A percentile compares a stretch with the other conserved stretches of the same genome.
phyloP scores from a whole-genome alignment of 2,329 filamentous ascomycete species.

The Chaetothyriales sp. region DNA sequence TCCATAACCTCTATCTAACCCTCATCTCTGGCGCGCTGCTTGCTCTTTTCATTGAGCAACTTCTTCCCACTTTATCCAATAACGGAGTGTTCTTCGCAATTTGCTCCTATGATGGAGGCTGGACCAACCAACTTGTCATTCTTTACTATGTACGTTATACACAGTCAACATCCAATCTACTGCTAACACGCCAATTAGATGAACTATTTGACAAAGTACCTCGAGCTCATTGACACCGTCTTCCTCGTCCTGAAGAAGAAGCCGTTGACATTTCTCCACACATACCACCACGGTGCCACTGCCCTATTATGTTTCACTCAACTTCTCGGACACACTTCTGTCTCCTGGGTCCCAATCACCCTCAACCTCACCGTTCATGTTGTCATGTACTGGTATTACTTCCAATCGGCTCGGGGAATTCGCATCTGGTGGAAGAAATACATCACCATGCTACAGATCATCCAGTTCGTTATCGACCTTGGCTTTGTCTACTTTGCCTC shows the following conservation, averaged over 20 bases:
- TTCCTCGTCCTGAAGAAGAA: slow-evolving; percentile 99
- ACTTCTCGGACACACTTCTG: slow-evolving; percentile 78
- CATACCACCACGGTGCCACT: slow-evolving; percentile 95
- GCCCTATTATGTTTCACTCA: slow-evolving; percentile 96
- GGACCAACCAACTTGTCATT: slow-evolving; percentile 83
- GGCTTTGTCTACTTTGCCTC: slow-evolving; percentile 97
- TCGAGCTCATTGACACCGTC: slow-evolving; percentile 86
- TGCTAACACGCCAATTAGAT: slow-evolving; percentile 40
- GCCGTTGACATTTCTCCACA: slow-evolving; percentile 96
- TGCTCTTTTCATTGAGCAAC: slow-evolving; percentile 76
- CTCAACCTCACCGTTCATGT: slow-evolving; percentile 91
- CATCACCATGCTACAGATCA: slow-evolving; percentile 94
- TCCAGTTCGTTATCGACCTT: slow-evolving; percentile 92
- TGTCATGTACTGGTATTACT: slow-evolving; percentile 99
- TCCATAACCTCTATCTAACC: slow-evolving; percentile 93
- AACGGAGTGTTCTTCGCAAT: slow-evolving; percentile 80
- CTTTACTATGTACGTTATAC: slow-evolving; percentile 74
- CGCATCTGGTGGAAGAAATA: slow-evolving; percentile 99
- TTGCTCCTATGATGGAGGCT: slow-evolving; percentile 62
- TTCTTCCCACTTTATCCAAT: slow-evolving; percentile 66
- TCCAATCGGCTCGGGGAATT: slow-evolving; percentile 91
- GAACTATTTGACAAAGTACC: slow-evolving; percentile 96
- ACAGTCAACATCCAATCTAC: not conserved
- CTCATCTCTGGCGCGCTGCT: slow-evolving; percentile 67
- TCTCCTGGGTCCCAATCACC: slow-evolving; percentile 87